phyloP scores from a whole-genome alignment of 2,329 filamentous ascomycete genomes.

The Diaporthe longicolla region DNA sequence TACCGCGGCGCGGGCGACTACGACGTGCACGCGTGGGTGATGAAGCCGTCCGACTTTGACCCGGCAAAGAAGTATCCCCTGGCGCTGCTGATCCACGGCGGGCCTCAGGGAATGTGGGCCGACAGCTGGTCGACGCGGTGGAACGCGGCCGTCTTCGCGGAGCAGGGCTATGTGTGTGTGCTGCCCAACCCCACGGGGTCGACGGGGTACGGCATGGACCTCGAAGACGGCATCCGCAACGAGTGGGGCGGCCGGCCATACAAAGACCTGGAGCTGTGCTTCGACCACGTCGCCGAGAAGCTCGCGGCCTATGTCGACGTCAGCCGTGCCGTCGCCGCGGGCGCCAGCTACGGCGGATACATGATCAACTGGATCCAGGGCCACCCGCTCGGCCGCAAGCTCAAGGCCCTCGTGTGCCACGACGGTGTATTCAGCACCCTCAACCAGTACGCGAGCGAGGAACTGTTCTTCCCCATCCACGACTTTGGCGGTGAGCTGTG shows the following conservation, averaged over 20 bases:
- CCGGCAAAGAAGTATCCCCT: conserved; percentile 81
- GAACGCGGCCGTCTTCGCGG: conserved; percentile 89
- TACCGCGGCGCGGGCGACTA: conserved; percentile 75
- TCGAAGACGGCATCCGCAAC: conserved; percentile 81
- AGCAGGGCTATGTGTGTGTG: conserved; percentile 88
- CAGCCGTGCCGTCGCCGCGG: conserved; percentile 77
- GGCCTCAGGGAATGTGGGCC: conserved; percentile 82
- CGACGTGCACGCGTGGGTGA: conserved; percentile 77
- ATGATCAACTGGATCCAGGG: conserved; percentile 96
- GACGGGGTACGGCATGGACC: conserved; percentile 84
- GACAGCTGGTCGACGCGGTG: conserved; percentile 86
- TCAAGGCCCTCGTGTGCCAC: conserved; percentile 90
- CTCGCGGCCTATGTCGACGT: conserved; percentile 78
- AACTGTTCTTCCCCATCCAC: conserved; percentile 79
- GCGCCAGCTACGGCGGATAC: conserved; percentile 81
- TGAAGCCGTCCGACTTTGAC: conserved; percentile 78
- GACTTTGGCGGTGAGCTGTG: conserved; percentile 75
- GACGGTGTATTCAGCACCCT: conserved; percentile 86
- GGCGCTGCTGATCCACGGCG: conserved; percentile 85
- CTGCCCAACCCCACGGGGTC: conserved; percentile 87
- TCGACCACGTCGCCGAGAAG: conserved; percentile 79
- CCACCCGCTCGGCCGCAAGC: conserved; percentile 83
- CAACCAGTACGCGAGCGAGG: conserved; percentile 75
- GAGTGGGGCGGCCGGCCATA: conserved; percentile 92
- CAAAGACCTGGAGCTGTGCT: conserved; percentile 82